These are phyloP conservation scores for Triticum urartu DNA, from an alignment of 176 grass and related monocot species.

Conservation along the genomic window DNA sequence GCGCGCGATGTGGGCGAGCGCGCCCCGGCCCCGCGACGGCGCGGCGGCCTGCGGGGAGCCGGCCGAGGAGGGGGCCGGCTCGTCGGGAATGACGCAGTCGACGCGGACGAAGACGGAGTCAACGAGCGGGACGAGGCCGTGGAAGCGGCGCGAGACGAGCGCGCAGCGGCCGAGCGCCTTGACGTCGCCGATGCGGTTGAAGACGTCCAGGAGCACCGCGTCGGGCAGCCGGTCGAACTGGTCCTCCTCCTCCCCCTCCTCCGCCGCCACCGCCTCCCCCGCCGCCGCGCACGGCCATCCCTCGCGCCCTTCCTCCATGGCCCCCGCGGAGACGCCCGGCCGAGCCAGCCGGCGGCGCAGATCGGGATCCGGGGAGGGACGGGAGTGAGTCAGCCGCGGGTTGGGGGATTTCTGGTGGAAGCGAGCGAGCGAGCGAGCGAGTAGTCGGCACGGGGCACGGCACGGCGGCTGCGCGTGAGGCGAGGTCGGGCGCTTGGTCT, in stretches of 20 bases:
- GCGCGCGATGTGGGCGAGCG: slow-evolving; percentile 61
- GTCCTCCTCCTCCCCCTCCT: slow-evolving; percentile 22
- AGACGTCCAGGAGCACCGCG: slow-evolving; percentile 70
- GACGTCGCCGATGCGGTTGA: slow-evolving; percentile 81
- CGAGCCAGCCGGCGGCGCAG: background rate
- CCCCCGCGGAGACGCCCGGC: background rate
- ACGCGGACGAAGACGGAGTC: slow-evolving; percentile 80
- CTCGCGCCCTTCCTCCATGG: slow-evolving; percentile 15
- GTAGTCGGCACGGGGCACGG: slow-evolving; percentile 15
- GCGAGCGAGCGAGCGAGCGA: background rate
- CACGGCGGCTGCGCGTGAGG: slow-evolving; percentile 23
- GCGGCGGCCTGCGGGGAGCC: background rate
- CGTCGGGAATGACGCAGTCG: slow-evolving; percentile 89
- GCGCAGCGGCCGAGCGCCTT: slow-evolving; percentile 84
- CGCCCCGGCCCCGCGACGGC: slow-evolving; percentile 21
- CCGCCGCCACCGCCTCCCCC: background rate
- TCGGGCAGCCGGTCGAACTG: slow-evolving; percentile 86
- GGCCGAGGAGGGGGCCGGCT: slow-evolving; percentile 10
- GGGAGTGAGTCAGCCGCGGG: background rate
- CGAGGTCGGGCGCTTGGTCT: background rate
- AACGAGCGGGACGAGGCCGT: slow-evolving; percentile 75
- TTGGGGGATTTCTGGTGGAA: slow-evolving; percentile 10
- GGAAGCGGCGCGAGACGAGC: slow-evolving; percentile 77
- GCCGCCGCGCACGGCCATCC: background rate
- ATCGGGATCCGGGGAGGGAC: slow-evolving; percentile 38